Evolutionary conservation across 768 basidiomycete species (phyloP), one percentile per base, ranked within the genome.

Genomic region (Coprinopsis sp.): DNA sequence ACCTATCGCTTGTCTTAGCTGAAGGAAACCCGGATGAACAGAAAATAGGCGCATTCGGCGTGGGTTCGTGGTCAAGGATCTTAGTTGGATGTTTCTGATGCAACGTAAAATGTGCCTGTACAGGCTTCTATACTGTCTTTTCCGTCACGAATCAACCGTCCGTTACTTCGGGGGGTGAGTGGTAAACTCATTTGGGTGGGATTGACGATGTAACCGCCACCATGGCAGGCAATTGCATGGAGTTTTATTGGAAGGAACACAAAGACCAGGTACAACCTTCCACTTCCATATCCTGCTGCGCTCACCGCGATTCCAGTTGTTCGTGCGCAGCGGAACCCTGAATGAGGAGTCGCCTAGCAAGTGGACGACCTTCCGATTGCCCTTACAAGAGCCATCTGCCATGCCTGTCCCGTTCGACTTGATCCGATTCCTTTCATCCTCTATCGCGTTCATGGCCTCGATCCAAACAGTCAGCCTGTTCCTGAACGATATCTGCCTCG

Each of bases 11-110:
- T 37, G 38, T 19, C 38, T 33, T 54, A 82, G 94, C 93, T 10
- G 87, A 91, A 56, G 93, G 94, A 0, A 96, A 97, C 60, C 93
- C 93, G 0, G 88, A 93, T 54, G 90, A 94, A 62, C 82, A 87
- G 64, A 93, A 92, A 70, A 92, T 98, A 37, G 94, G 95, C 12
- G 91, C 92, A n/a, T 91, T 91, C 54, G 90, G 88, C 46, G 87
- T 89, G 14, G 85, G 84, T 78, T 48, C 46, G 77, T 62, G 6
- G 4, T 12, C 4, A 13, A 16, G 22, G n/a, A 13, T 19, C n/a
- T 30, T 12, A n/a, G n/a, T n/a, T n/a, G n/a, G n/a, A n/a, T 3
- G 2, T 6, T 18, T 14, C n/a, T 30, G n/a, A 10, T 8, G 12
- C 29, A 14, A 30, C 13, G 14, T 27, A 43, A 7, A 33, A 16